Evolutionary conservation across 1,139 yeast genomes (phyloP).

Genomic region (Blastobotrys apis): DNA sequence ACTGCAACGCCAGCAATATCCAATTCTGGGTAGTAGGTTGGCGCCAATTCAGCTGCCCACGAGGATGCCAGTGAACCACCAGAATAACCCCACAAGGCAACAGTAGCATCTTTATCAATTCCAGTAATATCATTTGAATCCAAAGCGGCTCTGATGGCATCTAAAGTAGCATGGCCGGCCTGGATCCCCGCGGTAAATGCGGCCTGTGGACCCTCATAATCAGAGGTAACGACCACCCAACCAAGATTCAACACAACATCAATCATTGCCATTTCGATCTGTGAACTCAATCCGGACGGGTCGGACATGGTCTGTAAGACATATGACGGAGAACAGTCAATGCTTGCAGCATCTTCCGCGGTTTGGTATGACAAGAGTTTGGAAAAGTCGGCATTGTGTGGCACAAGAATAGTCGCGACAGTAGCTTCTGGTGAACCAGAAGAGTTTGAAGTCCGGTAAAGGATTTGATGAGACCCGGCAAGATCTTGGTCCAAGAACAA

Average conservation of each 20-base stretch:
- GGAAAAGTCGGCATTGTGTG: too few species aligned
- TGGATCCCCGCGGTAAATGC: slow-evolving; percentile 24
- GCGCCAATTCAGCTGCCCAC: slow-evolving; percentile 32
- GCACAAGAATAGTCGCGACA: slow-evolving; percentile 30
- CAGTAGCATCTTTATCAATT: slow-evolving; percentile 17
- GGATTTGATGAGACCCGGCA: too few species aligned
- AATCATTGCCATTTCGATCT: slow-evolving; percentile 10
- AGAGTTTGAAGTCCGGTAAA: slow-evolving; percentile 28
- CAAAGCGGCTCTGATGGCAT: slow-evolving; percentile 23
- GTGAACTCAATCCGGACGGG: slow-evolving; percentile 7
- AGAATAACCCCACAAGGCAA: slow-evolving; percentile 31
- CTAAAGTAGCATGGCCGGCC: slow-evolving; percentile 24
- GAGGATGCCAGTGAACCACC: slow-evolving; percentile 33
- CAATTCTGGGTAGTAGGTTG: slow-evolving; percentile 31
- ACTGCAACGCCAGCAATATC: slow-evolving; percentile 14
- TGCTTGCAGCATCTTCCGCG: slow-evolving; percentile 29
- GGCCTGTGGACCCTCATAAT: slow-evolving; percentile 24
- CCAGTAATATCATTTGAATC: slow-evolving; percentile 19
- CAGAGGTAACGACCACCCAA: slow-evolving; percentile 22
- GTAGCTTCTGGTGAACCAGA: slow-evolving; percentile 26
- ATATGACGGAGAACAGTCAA: slow-evolving; percentile 32
- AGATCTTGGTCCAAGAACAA: slow-evolving; percentile 5
- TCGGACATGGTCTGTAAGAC: slow-evolving; percentile 16
- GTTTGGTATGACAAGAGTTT: slow-evolving; percentile 28
- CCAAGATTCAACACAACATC: slow-evolving; percentile 15